Evolutionary conservation across 331 rosid species (phyloP), one percentile per base, ranked within the genome.

Genomic region (Quercus tomentella): DNA sequence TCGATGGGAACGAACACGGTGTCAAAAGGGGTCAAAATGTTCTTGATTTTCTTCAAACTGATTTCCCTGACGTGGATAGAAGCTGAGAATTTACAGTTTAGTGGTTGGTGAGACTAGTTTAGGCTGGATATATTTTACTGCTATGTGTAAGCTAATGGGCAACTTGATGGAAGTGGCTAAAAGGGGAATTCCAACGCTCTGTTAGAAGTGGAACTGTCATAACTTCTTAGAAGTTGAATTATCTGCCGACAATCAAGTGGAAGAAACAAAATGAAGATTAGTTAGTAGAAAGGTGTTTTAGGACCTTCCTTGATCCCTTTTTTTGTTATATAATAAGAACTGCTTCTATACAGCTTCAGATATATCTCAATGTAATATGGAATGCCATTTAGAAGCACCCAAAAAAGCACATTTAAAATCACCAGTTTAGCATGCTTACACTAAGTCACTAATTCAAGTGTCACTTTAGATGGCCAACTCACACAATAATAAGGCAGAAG

Each of bases 1-100:
- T 94, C 97, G 67, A 92, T 92, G 97, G 97, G 97, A 77, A 92
- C 89, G 96, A 92, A 92, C 86, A 92, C n/a, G n/a, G 97, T 92
- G 57, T 92, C 96, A 26, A 2, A 25, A 25, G 26, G 26, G 26
- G 26, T 25, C 26, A 25, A 25, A 25, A 25, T 25, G 26, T 25
- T 25, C 1, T 25, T 25, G 26, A 25, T 25, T 25, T 25, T 25
- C 26, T 25, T 25, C 26, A 25, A 25, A 25, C 26, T 25, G 26
- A 25, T 25, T 25, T 25, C 26, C 26, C 1, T 25, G 26, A 25
- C 26, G 1, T 25, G 26, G 26, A 25, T 25, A 25, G 26, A 25
- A 25, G 26, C 26, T 25, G 26, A 25, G 26, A 25, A 25, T 25
- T 25, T 25, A 25, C 26, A 25, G 2, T 25, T 25, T 25, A 25